Percentiles rank a stretch among this genome's conserved stretches.
Evolutionary conservation across 164 flowering plant species (phyloP).

Genomic region (Dillenia turbinata): DNA sequence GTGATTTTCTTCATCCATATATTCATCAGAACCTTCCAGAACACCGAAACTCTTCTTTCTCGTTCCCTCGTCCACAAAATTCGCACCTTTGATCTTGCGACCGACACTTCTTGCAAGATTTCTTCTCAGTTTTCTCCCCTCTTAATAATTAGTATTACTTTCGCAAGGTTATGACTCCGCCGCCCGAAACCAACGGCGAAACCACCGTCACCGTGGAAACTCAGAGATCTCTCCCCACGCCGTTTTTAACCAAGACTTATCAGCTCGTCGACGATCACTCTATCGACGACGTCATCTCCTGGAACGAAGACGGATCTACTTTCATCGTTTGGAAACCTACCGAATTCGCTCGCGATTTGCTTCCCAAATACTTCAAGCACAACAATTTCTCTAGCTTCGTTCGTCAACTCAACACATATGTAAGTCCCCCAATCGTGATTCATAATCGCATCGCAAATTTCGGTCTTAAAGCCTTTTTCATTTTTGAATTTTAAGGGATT

Average conservation of each 20-base stretch:
- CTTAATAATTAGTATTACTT: not conserved
- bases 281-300: constrained; percentile 60
- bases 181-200: constrained; percentile 22
- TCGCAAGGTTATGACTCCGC: constrained; percentile 17
- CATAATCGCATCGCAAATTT: not conserved
- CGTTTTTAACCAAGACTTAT: constrained; percentile 60
- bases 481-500: constrained; percentile 40
- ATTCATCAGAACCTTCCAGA: too few relatives aligned
- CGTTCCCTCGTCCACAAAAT: too few relatives aligned
- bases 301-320: constrained; percentile 64
- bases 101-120: too few relatives aligned
- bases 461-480: not conserved
- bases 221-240: constrained; percentile 52
- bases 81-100: too few relatives aligned
- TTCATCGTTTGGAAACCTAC: constrained; percentile 66
- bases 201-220: constrained; percentile 1
- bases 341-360: constrained; percentile 62
- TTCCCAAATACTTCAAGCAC: constrained; percentile 65
- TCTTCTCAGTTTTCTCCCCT: not conserved
- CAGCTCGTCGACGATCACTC: constrained; percentile 54
- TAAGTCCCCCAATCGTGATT: constrained; percentile 10
- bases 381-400: constrained; percentile 73
- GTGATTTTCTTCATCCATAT: too few relatives aligned
- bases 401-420: constrained; percentile 73
- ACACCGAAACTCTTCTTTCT: too few relatives aligned